phyloP scores from a whole-genome alignment of 495 filamentous ascomycete species.

The Penicillium flavigenum region DNA sequence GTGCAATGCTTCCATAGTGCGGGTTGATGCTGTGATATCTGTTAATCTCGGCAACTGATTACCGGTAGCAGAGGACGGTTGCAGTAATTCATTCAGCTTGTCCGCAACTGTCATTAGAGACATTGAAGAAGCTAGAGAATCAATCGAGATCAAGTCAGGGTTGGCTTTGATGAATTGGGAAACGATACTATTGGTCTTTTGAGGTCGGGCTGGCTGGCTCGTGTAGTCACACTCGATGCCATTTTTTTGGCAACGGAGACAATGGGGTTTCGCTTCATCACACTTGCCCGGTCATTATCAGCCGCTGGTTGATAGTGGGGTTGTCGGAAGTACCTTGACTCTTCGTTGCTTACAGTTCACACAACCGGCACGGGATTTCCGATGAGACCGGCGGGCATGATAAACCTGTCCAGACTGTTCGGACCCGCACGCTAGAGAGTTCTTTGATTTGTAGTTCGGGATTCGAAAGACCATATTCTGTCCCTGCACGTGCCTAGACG shows the following conservation, averaged over 20 bases:
- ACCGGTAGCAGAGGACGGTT: slow-evolving; percentile 6
- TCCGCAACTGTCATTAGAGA: slow-evolving; percentile 27
- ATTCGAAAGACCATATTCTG: slow-evolving; percentile 32
- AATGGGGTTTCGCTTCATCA: slow-evolving; percentile 48
- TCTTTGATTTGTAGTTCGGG: slow-evolving; percentile 21
- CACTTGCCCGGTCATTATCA: slow-evolving; percentile 32
- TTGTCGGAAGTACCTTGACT: slow-evolving; percentile 42
- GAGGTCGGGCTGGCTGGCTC: slow-evolving; percentile 5
- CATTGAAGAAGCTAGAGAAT: slow-evolving; percentile 27
- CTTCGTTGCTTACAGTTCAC: slow-evolving; percentile 48
- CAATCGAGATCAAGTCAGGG: slow-evolving; percentile 17
- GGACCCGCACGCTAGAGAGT: slow-evolving; percentile 7
- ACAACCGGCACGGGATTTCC: slow-evolving; percentile 48
- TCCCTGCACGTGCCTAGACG: slow-evolving; percentile 24
- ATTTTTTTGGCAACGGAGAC: slow-evolving; percentile 43
- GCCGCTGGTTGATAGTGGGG: not conserved
- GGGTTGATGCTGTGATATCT: not conserved
- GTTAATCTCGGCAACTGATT: slow-evolving; percentile 4
- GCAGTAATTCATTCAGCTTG: slow-evolving; percentile 29
- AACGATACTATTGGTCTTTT: slow-evolving; percentile 18
- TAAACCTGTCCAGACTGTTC: slow-evolving; percentile 21
- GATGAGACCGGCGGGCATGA: slow-evolving; percentile 39
- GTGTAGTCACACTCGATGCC: slow-evolving; percentile 43
- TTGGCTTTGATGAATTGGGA: slow-evolving; percentile 18
- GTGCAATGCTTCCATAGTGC: slow-evolving; percentile 30